Percentiles rank a stretch among this genome's conserved stretches.
phyloP scores from a whole-genome alignment of 345 rosid species.

The Camelina sativa region DNA sequence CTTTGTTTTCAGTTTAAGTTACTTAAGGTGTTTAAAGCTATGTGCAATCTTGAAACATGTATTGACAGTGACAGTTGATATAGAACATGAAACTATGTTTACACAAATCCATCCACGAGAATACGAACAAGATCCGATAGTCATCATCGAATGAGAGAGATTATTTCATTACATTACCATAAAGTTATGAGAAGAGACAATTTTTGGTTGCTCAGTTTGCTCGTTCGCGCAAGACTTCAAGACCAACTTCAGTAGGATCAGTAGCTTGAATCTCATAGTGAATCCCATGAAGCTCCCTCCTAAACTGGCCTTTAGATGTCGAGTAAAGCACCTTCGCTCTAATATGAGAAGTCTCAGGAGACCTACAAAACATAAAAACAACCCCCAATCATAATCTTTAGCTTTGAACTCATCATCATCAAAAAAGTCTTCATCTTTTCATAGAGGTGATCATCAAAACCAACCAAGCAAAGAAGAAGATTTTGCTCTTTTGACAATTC shows the following conservation, averaged over 20 bases:
- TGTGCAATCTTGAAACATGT: background rate
- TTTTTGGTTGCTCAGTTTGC: constrained; percentile 45
- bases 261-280: constrained; percentile 89
- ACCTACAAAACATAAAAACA: constrained; percentile 46
- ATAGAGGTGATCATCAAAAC: constrained; percentile 30
- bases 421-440: background rate
- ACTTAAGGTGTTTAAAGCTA: background rate
- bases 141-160: background rate
- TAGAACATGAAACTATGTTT: constrained; percentile 31
- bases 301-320: constrained; percentile 68
- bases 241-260: constrained; percentile 84
- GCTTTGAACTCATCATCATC: constrained; percentile 2
- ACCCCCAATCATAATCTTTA: background rate
- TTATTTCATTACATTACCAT: constrained; percentile 43
- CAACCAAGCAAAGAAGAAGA: constrained; percentile 82
- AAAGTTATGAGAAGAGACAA: background rate
- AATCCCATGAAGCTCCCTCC: constrained; percentile 75
- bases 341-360: constrained; percentile 67
- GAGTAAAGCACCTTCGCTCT: constrained; percentile 82
- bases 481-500: constrained; percentile 84
- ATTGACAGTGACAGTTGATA: constrained; percentile 14
- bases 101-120: constrained; percentile 30
- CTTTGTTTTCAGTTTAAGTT: background rate
- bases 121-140: constrained; percentile 16
- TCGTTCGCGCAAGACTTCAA: constrained; percentile 65